Conservation (phyloP, 805 yeast genomes). For the Starmerella roubikii region DNA sequence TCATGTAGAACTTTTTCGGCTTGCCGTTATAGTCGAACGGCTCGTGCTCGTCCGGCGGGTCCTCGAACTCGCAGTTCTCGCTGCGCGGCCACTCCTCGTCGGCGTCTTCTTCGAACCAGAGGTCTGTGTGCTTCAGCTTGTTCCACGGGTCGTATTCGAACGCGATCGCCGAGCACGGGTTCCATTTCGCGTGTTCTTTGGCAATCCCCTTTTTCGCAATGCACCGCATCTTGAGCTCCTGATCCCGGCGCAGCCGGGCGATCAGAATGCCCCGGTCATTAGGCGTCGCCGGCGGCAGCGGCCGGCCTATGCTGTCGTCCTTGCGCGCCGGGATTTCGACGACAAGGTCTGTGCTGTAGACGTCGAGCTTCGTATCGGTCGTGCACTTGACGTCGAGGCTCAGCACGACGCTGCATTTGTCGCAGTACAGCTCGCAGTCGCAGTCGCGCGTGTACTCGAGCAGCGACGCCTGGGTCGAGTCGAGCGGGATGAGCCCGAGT, state of each 20-base stretch:
- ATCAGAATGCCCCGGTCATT: slow-evolving; percentile 56
- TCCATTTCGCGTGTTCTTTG: slow-evolving; percentile 98
- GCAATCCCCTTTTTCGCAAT: slow-evolving; percentile 96
- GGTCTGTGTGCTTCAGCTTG: slow-evolving; percentile 87
- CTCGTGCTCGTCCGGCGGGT: slow-evolving; percentile 79
- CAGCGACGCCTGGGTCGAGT: slow-evolving; percentile 69
- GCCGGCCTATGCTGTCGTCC: slow-evolving; percentile 51
- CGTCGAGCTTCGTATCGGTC: slow-evolving; percentile 73
- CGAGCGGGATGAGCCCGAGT: slow-evolving; percentile 80
- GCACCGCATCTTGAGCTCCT: slow-evolving; percentile 77
- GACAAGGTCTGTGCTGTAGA: slow-evolving; percentile 70
- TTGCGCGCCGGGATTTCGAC: slow-evolving; percentile 32
- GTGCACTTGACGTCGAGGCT: slow-evolving; percentile 81
- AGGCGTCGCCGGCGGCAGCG: slow-evolving; percentile 66
- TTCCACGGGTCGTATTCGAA: slow-evolving; percentile 99
- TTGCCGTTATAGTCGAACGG: slow-evolving; percentile 71
- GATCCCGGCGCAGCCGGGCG: slow-evolving; percentile 83
- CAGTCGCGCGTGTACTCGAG: slow-evolving; percentile 87
- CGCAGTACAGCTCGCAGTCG: slow-evolving; percentile 95
- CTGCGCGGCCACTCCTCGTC: slow-evolving; percentile 89
- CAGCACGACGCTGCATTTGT: slow-evolving; percentile 81
- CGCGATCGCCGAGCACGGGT: slow-evolving; percentile 89
- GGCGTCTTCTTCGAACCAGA: slow-evolving; percentile 87
- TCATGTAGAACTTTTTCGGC: slow-evolving; percentile 71
- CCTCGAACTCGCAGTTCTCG: slow-evolving; percentile 88